Conservation (phyloP, 1,139 yeast species). For the Saccharomycopsis hybrid region DNA sequence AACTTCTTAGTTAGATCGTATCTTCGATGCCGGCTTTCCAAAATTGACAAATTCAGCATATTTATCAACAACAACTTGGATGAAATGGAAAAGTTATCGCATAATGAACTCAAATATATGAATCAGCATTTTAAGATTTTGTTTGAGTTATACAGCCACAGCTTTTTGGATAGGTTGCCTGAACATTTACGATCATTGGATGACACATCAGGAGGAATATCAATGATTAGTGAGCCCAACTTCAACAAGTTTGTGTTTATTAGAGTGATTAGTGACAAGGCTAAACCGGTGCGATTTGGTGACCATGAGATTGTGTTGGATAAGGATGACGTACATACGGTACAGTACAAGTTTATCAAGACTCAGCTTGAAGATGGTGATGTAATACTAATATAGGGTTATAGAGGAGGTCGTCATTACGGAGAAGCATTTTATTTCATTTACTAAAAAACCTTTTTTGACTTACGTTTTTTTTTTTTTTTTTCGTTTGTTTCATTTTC, state of each 20-base stretch:
- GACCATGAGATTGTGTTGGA: constrained; percentile 21
- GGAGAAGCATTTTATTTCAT: no score
- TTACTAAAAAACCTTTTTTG: no score
- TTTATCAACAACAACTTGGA: constrained; percentile 35
- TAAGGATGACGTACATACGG: constrained; percentile 20
- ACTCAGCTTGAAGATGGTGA: constrained; percentile 27
- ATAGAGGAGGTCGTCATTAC: not conserved
- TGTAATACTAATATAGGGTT: constrained; percentile 34
- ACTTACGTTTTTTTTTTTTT: no score
- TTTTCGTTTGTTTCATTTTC: no score
- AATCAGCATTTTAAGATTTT: constrained; percentile 58
- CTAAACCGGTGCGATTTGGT: constrained; percentile 15
- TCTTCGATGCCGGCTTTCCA: constrained; percentile 66
- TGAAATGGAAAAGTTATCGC: constrained; percentile 38
- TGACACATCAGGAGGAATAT: constrained; percentile 67
- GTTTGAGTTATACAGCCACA: constrained; percentile 56
- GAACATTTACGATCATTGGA: constrained; percentile 62
- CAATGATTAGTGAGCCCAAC: constrained; percentile 79
- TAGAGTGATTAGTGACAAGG: constrained; percentile 41
- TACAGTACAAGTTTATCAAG: constrained; percentile 18
- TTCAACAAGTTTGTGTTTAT: constrained; percentile 70
- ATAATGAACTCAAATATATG: constrained; percentile 59
- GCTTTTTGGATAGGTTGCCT: constrained; percentile 67
- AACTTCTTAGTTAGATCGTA: constrained; percentile 76
- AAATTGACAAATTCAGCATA: constrained; percentile 64